A percentile compares a stretch with the other conserved stretches of the same genome.
These are phyloP conservation scores for Amanita subjunquillea DNA, from an alignment of 768 basidiomycete species.

Conservation along the genomic window DNA sequence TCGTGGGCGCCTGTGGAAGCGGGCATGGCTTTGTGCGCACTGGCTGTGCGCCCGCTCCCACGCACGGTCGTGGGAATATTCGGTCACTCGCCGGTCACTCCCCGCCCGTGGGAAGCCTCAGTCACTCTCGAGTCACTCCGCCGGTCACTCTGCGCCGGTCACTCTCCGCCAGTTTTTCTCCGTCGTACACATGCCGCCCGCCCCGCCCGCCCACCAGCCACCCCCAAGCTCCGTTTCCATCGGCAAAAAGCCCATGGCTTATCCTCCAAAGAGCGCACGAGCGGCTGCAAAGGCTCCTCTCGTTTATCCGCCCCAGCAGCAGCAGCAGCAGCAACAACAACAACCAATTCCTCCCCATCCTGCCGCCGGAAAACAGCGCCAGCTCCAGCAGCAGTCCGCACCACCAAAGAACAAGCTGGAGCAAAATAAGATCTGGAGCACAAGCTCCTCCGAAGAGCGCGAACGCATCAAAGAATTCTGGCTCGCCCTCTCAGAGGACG, in stretches of 20 bases:
- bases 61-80: conserved; percentile 8
- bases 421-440: conserved; percentile 87
- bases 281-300: conserved; percentile 37
- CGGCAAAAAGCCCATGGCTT: conserved; percentile 90
- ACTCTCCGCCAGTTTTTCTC: background rate
- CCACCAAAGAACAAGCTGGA: conserved; percentile 27
- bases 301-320: conserved; percentile 29
- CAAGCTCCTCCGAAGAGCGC: conserved; percentile 83
- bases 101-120: too few species aligned
- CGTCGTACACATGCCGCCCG: conserved; percentile 17
- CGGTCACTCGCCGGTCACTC: background rate
- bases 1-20: conserved; percentile 18
- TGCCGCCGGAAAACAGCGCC: conserved; percentile 32
- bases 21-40: conserved; percentile 10
- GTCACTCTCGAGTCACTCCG: background rate
- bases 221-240: conserved; percentile 75
- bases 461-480: conserved; percentile 98
- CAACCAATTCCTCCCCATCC: conserved; percentile 26
- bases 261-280: conserved; percentile 37
- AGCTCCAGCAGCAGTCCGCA: conserved; percentile 21
- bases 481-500: conserved; percentile 86
- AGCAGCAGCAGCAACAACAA: conserved; percentile 19
- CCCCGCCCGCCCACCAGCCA: conserved; percentile 23
- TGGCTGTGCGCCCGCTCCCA: conserved; percentile 21
- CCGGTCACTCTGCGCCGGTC: background rate